A percentile compares a stretch with the other conserved stretches of the same genome.
Conservation (phyloP, 768 basidiomycete species). For the Termitomyces titanicus region DNA sequence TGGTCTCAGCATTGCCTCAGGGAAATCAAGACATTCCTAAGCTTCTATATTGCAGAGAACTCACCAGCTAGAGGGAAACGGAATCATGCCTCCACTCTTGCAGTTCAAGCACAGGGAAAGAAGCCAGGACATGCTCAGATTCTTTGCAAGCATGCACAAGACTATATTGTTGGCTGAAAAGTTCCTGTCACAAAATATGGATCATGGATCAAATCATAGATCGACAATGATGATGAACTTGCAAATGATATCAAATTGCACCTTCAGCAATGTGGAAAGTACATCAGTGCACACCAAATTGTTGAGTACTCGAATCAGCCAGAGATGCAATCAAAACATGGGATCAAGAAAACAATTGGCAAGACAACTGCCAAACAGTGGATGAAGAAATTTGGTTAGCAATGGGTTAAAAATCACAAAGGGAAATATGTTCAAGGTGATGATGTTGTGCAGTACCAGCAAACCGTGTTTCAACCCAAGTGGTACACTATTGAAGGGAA, state of each 20-base stretch:
- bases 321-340: constrained; percentile 10
- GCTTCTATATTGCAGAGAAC: constrained; percentile 3
- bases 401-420: constrained; percentile 8
- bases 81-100: constrained; percentile 5
- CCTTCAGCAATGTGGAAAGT: no score
- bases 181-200: constrained; percentile 20
- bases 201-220: constrained; percentile 13
- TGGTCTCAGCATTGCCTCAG: constrained; percentile 4
- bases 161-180: constrained; percentile 2
- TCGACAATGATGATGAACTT: constrained; percentile 14
- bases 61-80: background rate
- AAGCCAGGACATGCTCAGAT: no score
- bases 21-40: constrained; percentile 7
- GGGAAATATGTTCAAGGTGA: constrained; percentile 25
- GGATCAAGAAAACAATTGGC: constrained; percentile 6
- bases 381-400: no score
- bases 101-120: background rate
- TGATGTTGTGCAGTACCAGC: constrained; percentile 24
- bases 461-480: no score
- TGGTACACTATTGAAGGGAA: constrained; percentile 8
- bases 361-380: constrained; percentile 18
- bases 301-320: constrained; percentile 12
- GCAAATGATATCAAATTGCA: no score
- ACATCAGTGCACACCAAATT: constrained; percentile 18
- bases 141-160: constrained; percentile 17